Evolutionary conservation across 1,139 yeast genomes (phyloP).

Genomic region (Suhomyces bribrorum): DNA sequence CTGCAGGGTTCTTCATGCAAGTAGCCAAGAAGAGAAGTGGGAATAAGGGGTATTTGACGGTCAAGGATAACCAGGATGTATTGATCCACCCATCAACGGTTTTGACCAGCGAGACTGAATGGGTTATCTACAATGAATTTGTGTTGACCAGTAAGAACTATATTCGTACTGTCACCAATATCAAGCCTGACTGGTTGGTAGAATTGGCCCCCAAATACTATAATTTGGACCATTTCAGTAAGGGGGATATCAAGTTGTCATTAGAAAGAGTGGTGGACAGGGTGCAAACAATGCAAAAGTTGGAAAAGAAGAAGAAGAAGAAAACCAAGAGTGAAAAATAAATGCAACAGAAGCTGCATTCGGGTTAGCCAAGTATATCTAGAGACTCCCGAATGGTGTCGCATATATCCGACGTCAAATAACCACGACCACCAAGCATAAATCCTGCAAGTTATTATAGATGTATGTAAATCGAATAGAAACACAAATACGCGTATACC

Average conservation of each 20-base stretch:
- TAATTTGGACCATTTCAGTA: conserved; percentile 69
- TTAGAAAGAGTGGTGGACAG: conserved; percentile 66
- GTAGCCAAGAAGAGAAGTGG: conserved; percentile 85
- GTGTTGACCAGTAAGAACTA: conserved; percentile 92
- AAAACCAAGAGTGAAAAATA: conserved; percentile 15
- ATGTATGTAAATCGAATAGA: too few species aligned
- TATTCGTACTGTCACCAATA: conserved; percentile 89
- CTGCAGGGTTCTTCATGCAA: conserved; percentile 98
- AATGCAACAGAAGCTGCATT: too few species aligned
- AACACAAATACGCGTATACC: too few species aligned
- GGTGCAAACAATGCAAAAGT: conserved; percentile 43
- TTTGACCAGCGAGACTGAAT: conserved; percentile 79
- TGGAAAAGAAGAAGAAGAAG: conserved; percentile 28
- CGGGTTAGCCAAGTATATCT: too few species aligned
- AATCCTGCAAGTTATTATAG: too few species aligned
- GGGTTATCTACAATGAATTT: conserved; percentile 94
- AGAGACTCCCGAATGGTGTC: too few species aligned
- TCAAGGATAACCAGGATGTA: conserved; percentile 95
- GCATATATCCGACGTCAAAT: too few species aligned
- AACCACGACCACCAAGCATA: too few species aligned
- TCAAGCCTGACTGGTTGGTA: conserved; percentile 85
- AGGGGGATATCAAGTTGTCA: conserved; percentile 82
- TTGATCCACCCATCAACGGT: conserved; percentile 92
- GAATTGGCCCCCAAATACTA: conserved; percentile 87
- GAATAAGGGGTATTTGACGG: conserved; percentile 75